Evolutionary conservation across 2,329 filamentous ascomycete genomes (phyloP), one percentile per base, ranked within the genome.

Genomic region (Monosporascus ibericus): DNA sequence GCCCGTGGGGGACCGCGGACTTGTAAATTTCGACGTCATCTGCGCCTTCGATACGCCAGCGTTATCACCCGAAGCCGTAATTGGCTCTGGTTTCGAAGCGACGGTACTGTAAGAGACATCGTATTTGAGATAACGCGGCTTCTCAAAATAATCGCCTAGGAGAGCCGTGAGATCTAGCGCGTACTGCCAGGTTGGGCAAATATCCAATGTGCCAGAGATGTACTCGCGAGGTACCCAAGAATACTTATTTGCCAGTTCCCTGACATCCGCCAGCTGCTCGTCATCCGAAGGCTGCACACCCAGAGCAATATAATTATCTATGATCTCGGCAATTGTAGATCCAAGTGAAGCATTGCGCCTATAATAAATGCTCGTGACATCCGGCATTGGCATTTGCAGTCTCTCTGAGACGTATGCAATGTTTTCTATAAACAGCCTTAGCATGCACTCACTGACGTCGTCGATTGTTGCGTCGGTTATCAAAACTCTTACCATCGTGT

Each of bases 321-420:
- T 56, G 11, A 78, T 68, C 46, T 71, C 66, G 15, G 74, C 60
- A 6, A 74, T 69, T 2, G 76, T 68, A 6, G 67, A 67, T 17
- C 71, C 71, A 36, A 66, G 66, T 0, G 74, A 76, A 44, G 62
- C 66, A 24, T 65, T 61, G 30, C 68, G 69, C 6, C 68, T 66
- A 24, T 66, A 60, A 55, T 76, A 79, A 17, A 73, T 69, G 9
- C 63, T 63, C 2, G 67, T 67, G 5, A 76, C 71, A 27, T 76
- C 70, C 3, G 69, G 69, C 24, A 68, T 67, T 0, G 71, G 67
- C 34, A 76, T 60, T 44, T 70, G 66, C 9, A 79, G 67, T 44
- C 70, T 68, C 44, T 77, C 70, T 17, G 74, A 72, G 25, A 79
- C 63, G 55, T 72, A 75, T 5, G 67, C 59, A 34, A 79, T 71